Evolutionary conservation across 495 filamentous ascomycete genomes (phyloP).

Genomic region (Aspergillus biplanus): DNA sequence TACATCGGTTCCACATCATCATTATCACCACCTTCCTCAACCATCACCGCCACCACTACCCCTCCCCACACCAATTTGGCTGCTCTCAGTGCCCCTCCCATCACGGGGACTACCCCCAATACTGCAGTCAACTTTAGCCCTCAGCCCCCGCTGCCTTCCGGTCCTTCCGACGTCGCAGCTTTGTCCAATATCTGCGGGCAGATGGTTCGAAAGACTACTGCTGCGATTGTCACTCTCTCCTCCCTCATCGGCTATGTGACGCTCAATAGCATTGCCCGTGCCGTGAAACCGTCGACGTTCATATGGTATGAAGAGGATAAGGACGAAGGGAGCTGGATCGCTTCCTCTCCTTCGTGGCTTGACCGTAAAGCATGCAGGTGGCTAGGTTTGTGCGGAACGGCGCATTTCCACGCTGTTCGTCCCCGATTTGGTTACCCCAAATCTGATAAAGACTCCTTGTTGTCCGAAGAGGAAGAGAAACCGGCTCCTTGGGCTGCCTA

Average conservation of each 20-base stretch:
- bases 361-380: slow-evolving; percentile 77
- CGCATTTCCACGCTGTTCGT: slow-evolving; percentile 51
- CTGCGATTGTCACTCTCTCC: slow-evolving; percentile 44
- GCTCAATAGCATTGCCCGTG: slow-evolving; percentile 45
- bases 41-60: background rate
- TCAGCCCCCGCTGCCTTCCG: slow-evolving; percentile 6
- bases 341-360: slow-evolving; percentile 69
- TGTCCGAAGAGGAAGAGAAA: slow-evolving; percentile 22
- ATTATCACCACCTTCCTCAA: no score
- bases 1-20: slow-evolving; percentile 12
- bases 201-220: slow-evolving; percentile 46
- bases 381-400: slow-evolving; percentile 69
- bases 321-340: slow-evolving; percentile 71
- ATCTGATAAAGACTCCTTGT: slow-evolving; percentile 16
- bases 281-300: slow-evolving; percentile 35
- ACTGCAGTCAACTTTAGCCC: slow-evolving; percentile 15
- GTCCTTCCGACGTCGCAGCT: slow-evolving; percentile 25
- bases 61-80: slow-evolving; percentile 8
- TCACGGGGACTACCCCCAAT: slow-evolving; percentile 9
- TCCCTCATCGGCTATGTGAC: slow-evolving; percentile 51
- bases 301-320: slow-evolving; percentile 52
- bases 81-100: background rate
- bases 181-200: slow-evolving; percentile 36
- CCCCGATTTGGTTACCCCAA: slow-evolving; percentile 38
- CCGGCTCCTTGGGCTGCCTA: slow-evolving; percentile 34